Evolutionary conservation across 176 grass and related monocot species (phyloP).

Genomic region (Carex parvula): DNA sequence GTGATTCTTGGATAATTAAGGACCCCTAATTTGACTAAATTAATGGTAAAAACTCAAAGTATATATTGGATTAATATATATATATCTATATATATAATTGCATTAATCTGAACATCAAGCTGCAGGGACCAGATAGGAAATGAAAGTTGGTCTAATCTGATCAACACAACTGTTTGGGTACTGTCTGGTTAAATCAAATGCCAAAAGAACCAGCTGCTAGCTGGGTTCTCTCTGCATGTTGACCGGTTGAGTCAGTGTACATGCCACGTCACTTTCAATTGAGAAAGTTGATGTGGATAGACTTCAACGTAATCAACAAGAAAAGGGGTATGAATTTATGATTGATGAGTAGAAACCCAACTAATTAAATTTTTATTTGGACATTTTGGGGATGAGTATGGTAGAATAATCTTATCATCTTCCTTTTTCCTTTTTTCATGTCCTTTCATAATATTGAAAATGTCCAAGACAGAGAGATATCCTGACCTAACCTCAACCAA

Average conservation of each 20-base stretch:
- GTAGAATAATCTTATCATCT: slow-evolving; percentile 13
- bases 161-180: neutral
- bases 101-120: neutral
- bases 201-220: slow-evolving; percentile 11
- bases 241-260: slow-evolving; percentile 6
- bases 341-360: slow-evolving; percentile 21
- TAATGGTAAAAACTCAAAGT: neutral
- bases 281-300: slow-evolving; percentile 4
- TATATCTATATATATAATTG: neutral
- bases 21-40: neutral
- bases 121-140: slow-evolving; percentile 12
- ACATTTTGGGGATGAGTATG: neutral
- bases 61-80: neutral
- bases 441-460: neutral
- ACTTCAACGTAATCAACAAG: slow-evolving; percentile 21
- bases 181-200: neutral
- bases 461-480: neutral
- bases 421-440: neutral
- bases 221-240: slow-evolving; percentile 4
- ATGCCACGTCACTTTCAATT: slow-evolving; percentile 2
- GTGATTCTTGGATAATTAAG: neutral
- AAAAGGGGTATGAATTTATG: neutral
- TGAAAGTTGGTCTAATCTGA: slow-evolving; percentile 10
- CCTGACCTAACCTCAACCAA: neutral
- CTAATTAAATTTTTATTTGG: neutral